Conservation (phyloP, 2,329 filamentous ascomycete genomes). For the Ramularia endophylla region DNA sequence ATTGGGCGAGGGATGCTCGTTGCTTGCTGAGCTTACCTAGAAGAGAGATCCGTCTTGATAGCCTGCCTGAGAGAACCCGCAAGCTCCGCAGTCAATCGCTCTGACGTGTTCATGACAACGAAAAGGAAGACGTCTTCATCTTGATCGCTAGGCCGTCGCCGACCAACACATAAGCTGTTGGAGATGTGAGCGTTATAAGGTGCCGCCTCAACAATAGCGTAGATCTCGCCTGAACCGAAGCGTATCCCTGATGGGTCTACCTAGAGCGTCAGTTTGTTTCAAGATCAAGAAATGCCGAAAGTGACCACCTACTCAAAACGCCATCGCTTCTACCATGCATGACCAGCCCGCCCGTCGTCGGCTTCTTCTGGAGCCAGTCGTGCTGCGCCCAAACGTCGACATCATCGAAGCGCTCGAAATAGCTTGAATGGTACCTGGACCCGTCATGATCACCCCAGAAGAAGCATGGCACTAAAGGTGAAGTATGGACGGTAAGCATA, state of each 20-base stretch:
- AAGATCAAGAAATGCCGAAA: too few relatives aligned
- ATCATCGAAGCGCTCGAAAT: slow-evolving; percentile 40
- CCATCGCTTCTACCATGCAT: slow-evolving; percentile 44
- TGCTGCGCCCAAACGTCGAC: slow-evolving; percentile 42
- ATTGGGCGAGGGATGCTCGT: too few relatives aligned
- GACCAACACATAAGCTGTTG: slow-evolving; percentile 36
- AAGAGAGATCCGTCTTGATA: slow-evolving; percentile 16
- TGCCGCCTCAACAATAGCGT: slow-evolving; percentile 42
- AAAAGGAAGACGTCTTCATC: slow-evolving; percentile 39
- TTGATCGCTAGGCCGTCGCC: slow-evolving; percentile 30
- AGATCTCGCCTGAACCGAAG: slow-evolving; percentile 44
- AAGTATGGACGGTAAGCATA: background rate
- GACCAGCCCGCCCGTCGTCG: slow-evolving; percentile 35
- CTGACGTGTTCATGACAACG: slow-evolving; percentile 30
- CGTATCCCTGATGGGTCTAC: slow-evolving; percentile 42
- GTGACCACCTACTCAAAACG: slow-evolving; percentile 33
- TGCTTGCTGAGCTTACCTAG: too few relatives aligned
- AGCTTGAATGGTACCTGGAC: slow-evolving; percentile 39
- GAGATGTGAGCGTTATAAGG: slow-evolving; percentile 33
- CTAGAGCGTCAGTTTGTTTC: too few relatives aligned
- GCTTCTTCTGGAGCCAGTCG: slow-evolving; percentile 41
- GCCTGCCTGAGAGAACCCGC: slow-evolving; percentile 20
- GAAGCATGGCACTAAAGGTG: slow-evolving; percentile 36
- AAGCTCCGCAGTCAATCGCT: slow-evolving; percentile 25
- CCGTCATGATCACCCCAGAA: slow-evolving; percentile 41